Percentiles rank a stretch among this genome's conserved stretches.
These are phyloP conservation scores for Paramecium tetraurelia DNA, from an alignment of 73 alveolate species.

Conservation along the genomic window DNA sequence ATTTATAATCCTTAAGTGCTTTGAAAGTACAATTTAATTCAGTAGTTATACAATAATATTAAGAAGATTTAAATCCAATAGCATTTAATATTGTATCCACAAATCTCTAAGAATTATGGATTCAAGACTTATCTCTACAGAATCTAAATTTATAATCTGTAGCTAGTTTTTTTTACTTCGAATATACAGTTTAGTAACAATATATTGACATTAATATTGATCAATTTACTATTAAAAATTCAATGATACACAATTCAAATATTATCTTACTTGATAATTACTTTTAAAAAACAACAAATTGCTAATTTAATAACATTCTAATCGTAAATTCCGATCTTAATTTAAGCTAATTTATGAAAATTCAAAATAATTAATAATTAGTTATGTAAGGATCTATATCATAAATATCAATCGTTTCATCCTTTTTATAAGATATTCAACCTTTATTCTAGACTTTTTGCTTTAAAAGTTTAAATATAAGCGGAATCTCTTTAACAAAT, in stretches of 20 bases:
- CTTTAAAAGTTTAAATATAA: background rate
- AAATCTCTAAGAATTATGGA: background rate
- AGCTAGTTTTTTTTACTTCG: background rate
- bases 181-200: background rate
- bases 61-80: background rate
- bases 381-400: background rate
- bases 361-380: background rate
- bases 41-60: background rate
- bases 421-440: background rate
- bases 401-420: background rate
- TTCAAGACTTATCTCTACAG: background rate
- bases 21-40: background rate
- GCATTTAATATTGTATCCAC: background rate
- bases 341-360: background rate
- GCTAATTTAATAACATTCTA: background rate
- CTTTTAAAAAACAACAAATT: background rate
- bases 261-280: background rate
- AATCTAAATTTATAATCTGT: background rate
- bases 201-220: background rate
- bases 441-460: background rate
- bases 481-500: background rate
- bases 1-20: background rate
- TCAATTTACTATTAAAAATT: background rate
- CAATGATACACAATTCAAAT: background rate
- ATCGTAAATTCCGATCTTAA: background rate